Conservation (phyloP, 371 early-diverging fungal genomes). For the Nematocida ironsii region DNA sequence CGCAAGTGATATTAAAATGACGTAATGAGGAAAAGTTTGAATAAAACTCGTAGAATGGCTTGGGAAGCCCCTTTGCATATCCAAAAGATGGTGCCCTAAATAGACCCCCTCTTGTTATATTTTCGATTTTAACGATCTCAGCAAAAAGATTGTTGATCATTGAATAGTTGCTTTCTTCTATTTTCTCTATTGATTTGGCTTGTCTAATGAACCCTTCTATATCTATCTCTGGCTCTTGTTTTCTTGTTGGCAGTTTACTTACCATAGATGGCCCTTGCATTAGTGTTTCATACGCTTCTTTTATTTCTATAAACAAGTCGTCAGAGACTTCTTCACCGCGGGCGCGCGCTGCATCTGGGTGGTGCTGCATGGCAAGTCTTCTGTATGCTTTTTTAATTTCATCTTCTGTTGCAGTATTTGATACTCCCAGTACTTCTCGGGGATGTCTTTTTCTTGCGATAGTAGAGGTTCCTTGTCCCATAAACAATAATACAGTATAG, state of each 20-base stretch:
- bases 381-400: conserved; percentile 93
- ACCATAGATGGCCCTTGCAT: neutral
- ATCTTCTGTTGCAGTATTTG: conserved; percentile 76
- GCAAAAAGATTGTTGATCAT: conserved; percentile 49
- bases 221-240: conserved; percentile 53
- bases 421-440: conserved; percentile 75
- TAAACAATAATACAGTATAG: conserved; percentile 14
- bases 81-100: conserved; percentile 53
- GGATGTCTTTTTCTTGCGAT: conserved; percentile 50
- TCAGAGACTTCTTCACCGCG: conserved; percentile 79
- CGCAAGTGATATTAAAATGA: conserved; percentile 54
- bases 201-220: conserved; percentile 21
- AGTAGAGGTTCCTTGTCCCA: conserved; percentile 52
- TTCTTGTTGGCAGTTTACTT: neutral
- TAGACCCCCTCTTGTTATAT: conserved; percentile 32
- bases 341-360: conserved; percentile 80
- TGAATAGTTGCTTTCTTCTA: conserved; percentile 47
- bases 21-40: conserved; percentile 19
- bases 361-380: conserved; percentile 84
- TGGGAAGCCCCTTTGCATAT: conserved; percentile 51
- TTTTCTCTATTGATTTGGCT: conserved; percentile 29
- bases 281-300: conserved; percentile 57
- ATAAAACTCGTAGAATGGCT: conserved; percentile 52
- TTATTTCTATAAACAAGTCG: conserved; percentile 68
- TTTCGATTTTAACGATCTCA: conserved; percentile 31